Base-by-base conservation (phyloP, 106 monocot genomes). In the Allium fistulosum region DNA sequence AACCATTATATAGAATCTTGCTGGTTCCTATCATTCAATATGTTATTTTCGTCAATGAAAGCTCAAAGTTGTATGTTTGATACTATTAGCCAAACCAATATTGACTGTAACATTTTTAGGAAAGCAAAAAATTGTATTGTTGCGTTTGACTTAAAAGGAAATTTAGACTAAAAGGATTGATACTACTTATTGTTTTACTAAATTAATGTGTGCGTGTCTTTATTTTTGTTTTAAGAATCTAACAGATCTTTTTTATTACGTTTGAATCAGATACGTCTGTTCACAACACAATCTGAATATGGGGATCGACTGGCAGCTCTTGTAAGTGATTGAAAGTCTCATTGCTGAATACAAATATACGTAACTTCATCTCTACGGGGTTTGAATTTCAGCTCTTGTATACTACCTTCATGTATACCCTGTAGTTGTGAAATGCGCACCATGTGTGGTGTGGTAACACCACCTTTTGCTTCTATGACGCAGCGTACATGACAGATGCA, bases 271-370 rank as follows among this genome's bases (percentile, higher is more conserved):
- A 74, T 93, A 68, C 83, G 83, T 51, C 86, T 93, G 66, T 93
- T 89, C 70, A 64, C 75, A 13, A 86, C 89, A 57, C 93, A 93
- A 71, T 89, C 93, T 11, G 76, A 82, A 46, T 86, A 84, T 71
- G 86, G 83, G 9, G 93, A 93, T 52, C 93, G 86, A 48, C 55
- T 89, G 53, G 77, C 81, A 65, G 58, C 79, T 49, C 83, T 75
- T 73, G 93, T 93, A 77, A 73, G 85, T 80, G 64, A 37, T 69
- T 16, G 8, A 50, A 55, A 16, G 14, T 58, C 16, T 61, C 15
- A 53, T 17, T 49, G 55, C 15, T 0, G 49, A 11, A 26, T 26
- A 14, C 49, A 65, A 17, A 17, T 65, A 26, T 50, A 48, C 8
- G 12, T 12, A 46, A 3, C 18, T 12, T 37, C 48, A 64, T 12